Evolutionary conservation across 352 stramenopile species (phyloP).

Genomic region (Phytopythium boreale): DNA sequence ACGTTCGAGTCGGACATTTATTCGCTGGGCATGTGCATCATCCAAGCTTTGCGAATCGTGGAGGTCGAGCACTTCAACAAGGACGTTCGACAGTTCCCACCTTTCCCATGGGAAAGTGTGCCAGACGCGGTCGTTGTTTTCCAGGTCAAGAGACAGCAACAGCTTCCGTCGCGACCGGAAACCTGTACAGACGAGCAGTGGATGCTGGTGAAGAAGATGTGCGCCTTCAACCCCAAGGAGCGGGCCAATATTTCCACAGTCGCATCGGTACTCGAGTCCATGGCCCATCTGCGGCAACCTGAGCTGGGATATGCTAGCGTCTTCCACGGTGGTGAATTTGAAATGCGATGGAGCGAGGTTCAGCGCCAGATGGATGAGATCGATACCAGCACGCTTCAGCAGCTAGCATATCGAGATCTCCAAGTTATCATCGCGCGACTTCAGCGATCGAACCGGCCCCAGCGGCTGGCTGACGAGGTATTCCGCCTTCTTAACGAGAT

Average conservation of each 20-base stretch:
- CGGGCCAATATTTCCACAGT: neutral
- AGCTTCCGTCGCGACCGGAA: neutral
- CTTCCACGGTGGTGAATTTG: neutral
- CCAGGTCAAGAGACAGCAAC: neutral
- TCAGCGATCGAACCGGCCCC: neutral
- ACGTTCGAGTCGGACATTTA: conserved; percentile 11
- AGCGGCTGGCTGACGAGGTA: too few species aligned
- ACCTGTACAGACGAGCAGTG: neutral
- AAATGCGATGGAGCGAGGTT: neutral
- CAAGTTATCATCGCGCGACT: neutral
- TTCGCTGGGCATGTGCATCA: conserved; percentile 1
- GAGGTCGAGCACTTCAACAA: neutral
- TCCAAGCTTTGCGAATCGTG: neutral
- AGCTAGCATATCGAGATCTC: neutral
- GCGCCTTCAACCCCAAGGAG: neutral
- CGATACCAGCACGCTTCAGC: neutral
- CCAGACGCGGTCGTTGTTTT: neutral
- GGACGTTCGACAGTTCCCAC: neutral
- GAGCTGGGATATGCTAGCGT: neutral
- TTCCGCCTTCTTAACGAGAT: neutral
- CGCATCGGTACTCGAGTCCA: neutral
- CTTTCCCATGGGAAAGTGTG: neutral
- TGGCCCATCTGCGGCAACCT: too few species aligned
- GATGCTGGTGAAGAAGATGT: neutral
- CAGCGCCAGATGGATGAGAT: neutral